A percentile compares a stretch with the other conserved stretches of the same genome.
phyloP scores from a whole-genome alignment of 441 rosid species.

The Arabidopsis lyrata region DNA sequence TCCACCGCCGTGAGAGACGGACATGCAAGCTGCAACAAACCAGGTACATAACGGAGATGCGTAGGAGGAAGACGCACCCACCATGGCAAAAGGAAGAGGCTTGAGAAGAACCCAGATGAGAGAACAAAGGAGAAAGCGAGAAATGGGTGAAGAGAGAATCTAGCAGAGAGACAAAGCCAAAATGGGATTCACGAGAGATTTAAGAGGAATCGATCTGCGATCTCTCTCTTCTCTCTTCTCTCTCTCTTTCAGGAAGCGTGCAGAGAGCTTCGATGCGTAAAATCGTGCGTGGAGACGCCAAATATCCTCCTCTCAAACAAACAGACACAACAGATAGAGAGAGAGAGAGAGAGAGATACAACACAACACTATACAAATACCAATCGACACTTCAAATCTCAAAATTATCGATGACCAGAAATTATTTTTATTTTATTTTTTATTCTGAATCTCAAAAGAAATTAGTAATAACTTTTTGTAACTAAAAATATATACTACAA shows the following conservation, averaged over 20 bases:
- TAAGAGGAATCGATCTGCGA: slow-evolving; percentile 41
- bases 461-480: background rate
- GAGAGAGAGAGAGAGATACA: no score
- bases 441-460: background rate
- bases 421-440: background rate
- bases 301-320: slow-evolving; percentile 27
- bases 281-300: slow-evolving; percentile 47
- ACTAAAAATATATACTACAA: background rate
- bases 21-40: slow-evolving; percentile 96
- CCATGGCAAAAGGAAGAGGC: slow-evolving; percentile 31
- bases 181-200: slow-evolving; percentile 40
- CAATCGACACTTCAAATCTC: slow-evolving; percentile 40
- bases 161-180: slow-evolving; percentile 12
- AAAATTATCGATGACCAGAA: slow-evolving; percentile 38
- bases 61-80: slow-evolving; percentile 57
- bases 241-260: slow-evolving; percentile 42
- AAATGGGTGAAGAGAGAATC: slow-evolving; percentile 48
- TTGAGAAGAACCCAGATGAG: background rate
- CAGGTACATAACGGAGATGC: slow-evolving; percentile 92
- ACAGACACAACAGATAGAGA: slow-evolving; percentile 10
- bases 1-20: slow-evolving; percentile 59
- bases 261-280: slow-evolving; percentile 36
- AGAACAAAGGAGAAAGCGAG: slow-evolving; percentile 33
- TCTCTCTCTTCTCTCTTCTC: slow-evolving; percentile 39
- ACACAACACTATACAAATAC: background rate